Base-by-base conservation (phyloP, 768 basidiomycete species). In the Tricholoma furcatifolium region DNA sequence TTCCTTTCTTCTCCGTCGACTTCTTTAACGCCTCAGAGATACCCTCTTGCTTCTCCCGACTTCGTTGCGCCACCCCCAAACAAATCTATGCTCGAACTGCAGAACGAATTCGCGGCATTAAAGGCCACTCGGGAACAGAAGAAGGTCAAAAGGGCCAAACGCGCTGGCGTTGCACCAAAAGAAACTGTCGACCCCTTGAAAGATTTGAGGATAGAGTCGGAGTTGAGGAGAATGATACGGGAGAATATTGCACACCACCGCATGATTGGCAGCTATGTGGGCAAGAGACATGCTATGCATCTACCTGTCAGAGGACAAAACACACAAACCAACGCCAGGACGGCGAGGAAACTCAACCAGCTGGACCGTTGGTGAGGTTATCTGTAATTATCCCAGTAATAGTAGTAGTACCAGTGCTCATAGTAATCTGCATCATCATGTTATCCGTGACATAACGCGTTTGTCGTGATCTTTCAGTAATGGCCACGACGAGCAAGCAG, bases 301-400 rank as follows among this genome's bases (percentile, higher is more conserved):
- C 70, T 96, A 41, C 96, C 96, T 3, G 96, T 98, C 55, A 81
- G 96, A 68, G 96, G 96, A 51, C 96, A 98, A 72, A 87, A 87
- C 50, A 98, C 95, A 4, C 87, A 85, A 69, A 87, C 81, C 50
- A 98, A 98, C 65, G 93, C 92, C 48, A 83, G 78, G 71, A 96
- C 93, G 41, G 96, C 96, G 31, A 87, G 74, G 71, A 93, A 86
- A 70, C 84, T 98, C 71, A 98, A 98, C 76, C 80, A 83, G 65
- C 71, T 95, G 59, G 87, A 89, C 51, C 79, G 95, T 39, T 71
- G 67, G 53, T 70, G 43, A 56, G 34, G 31, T 52, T 20, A 34
- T 31, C 21, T 34, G 10, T 55, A 38, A 42, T 43, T 11, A 18
- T 30, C 9, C 21, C 10, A n/a, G 38, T 21, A 8, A 10, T 46